Evolutionary conservation across 106 monocot genomes (phyloP).

Genomic region (Chionographis japonica): DNA sequence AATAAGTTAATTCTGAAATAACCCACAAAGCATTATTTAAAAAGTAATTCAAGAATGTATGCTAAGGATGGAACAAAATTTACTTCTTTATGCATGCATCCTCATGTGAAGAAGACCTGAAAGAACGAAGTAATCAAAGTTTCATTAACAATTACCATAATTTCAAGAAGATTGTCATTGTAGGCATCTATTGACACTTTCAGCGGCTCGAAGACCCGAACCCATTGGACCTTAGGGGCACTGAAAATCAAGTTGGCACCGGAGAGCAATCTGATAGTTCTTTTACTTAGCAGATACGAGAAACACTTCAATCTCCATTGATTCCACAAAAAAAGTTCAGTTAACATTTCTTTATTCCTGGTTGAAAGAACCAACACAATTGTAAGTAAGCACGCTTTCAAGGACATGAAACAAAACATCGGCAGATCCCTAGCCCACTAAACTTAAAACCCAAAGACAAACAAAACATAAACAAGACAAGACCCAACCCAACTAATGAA

Average conservation of each 20-base stretch:
- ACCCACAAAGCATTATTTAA: no score
- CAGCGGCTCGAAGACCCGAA: constrained; percentile 47
- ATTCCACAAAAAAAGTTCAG: constrained; percentile 26
- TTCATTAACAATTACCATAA: constrained; percentile 36
- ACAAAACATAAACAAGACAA: no score
- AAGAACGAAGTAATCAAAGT: neutral
- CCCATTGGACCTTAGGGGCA: constrained; percentile 71
- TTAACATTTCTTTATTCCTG: constrained; percentile 23
- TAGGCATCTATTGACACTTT: constrained; percentile 24
- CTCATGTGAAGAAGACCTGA: neutral
- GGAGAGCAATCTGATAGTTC: constrained; percentile 66
- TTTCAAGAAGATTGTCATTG: constrained; percentile 42
- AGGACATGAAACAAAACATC: no score
- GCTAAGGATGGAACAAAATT: neutral
- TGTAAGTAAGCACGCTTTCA: neutral
- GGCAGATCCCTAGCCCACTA: no score
- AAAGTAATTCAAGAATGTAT: no score
- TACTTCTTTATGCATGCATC: neutral
- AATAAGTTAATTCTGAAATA: no score
- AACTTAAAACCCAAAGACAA: no score
- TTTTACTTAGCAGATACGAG: constrained; percentile 60
- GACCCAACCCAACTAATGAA: no score
- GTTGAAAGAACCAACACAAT: constrained; percentile 1
- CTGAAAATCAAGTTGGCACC: constrained; percentile 70
- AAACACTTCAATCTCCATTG: constrained; percentile 63